Conservation (phyloP, 2,329 filamentous ascomycete species). For the Hymenoscyphus scutula region DNA sequence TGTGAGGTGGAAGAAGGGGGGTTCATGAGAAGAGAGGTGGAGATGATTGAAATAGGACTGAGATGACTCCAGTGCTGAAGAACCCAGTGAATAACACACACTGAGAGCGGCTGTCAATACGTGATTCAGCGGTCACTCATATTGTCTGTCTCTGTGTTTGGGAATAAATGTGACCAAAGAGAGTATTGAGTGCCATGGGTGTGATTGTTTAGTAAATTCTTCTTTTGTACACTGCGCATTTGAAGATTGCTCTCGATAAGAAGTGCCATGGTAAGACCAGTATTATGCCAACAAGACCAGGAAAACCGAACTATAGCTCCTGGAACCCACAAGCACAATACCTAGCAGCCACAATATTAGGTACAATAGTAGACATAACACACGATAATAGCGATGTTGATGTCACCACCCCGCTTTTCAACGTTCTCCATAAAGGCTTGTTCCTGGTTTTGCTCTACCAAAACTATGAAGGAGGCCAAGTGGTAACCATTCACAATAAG, state of each 20-base stretch:
- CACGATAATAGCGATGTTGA: not conserved
- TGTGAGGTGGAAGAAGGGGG: not conserved
- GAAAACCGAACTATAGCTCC: not conserved
- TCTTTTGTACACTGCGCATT: not conserved
- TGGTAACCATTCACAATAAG: not conserved
- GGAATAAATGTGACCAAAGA: conserved; percentile 5
- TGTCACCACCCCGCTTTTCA: not conserved
- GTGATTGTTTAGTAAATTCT: conserved; percentile 17
- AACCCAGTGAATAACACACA: not conserved
- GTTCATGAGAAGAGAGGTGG: not conserved
- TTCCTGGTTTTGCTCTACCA: not conserved
- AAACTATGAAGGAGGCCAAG: not conserved
- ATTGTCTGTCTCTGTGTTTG: not conserved
- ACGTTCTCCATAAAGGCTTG: not conserved
- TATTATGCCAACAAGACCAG: not conserved
- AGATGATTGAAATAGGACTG: not conserved
- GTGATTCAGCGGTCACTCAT: not conserved
- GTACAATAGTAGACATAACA: not conserved
- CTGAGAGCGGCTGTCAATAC: not conserved
- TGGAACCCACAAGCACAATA: not conserved
- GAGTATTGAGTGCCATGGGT: not conserved
- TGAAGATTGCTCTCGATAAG: not conserved
- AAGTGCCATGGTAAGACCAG: not conserved
- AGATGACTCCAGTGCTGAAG: not conserved
- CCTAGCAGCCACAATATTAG: not conserved